These are phyloP conservation scores for Clavulina sp. DNA, from an alignment of 768 basidiomycete species.

Conservation along the genomic window DNA sequence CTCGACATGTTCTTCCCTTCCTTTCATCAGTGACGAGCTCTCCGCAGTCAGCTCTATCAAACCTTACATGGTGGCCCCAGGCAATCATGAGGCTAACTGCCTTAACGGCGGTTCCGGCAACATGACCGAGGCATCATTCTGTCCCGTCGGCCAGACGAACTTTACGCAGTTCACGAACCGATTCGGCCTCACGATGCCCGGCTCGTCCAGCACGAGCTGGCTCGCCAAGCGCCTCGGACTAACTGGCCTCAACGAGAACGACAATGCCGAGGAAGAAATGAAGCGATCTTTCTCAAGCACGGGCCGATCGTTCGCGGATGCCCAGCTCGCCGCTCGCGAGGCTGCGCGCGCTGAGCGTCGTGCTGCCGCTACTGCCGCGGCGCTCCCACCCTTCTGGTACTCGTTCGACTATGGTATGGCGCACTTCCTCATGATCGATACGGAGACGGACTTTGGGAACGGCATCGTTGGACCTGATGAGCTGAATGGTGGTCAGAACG, in stretches of 20 bases:
- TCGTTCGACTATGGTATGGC: constrained; percentile 16
- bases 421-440: constrained; percentile 15
- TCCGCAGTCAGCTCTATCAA: constrained; percentile 10
- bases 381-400: too few relatives aligned
- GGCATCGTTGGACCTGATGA: background rate
- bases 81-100: constrained; percentile 18
- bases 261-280: too few relatives aligned
- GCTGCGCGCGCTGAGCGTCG: too few relatives aligned
- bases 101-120: too few relatives aligned
- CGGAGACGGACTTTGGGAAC: constrained; percentile 12
- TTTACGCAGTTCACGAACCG: background rate
- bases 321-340: too few relatives aligned
- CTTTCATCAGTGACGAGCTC: background rate
- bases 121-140: too few relatives aligned
- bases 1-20: too few relatives aligned
- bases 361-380: too few relatives aligned
- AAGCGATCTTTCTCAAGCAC: too few relatives aligned
- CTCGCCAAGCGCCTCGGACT: too few relatives aligned
- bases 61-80: constrained; percentile 17
- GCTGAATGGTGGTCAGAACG: background rate
- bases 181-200: background rate
- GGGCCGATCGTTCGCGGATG: too few relatives aligned
- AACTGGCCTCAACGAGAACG: too few relatives aligned
- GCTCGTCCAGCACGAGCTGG: background rate
- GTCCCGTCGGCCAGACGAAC: background rate